A percentile compares a stretch with the other conserved stretches of the same genome.
phyloP scores from a whole-genome alignment of 2,329 filamentous ascomycete genomes.

The Talaromyces atroroseus region DNA sequence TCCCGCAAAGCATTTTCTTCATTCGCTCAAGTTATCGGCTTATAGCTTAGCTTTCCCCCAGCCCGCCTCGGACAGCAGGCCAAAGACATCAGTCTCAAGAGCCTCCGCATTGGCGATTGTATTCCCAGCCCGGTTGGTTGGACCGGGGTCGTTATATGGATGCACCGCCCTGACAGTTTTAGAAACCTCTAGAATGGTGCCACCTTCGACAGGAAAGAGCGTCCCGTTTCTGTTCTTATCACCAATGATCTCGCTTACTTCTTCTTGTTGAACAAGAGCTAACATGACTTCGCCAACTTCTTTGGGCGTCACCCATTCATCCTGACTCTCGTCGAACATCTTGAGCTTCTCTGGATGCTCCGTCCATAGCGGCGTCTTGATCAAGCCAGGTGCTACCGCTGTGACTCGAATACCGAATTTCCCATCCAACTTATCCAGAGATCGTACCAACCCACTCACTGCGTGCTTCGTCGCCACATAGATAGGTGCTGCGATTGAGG shows the following conservation, averaged over 20 bases:
- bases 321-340: constrained; percentile 43
- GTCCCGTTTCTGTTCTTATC: constrained; percentile 25
- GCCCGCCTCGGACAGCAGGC: constrained; percentile 41
- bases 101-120: constrained; percentile 39
- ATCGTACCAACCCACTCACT: constrained; percentile 46
- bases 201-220: constrained; percentile 39
- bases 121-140: constrained; percentile 42
- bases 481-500: constrained; percentile 37
- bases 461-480: constrained; percentile 48
- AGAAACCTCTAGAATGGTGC: constrained; percentile 53
- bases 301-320: constrained; percentile 56
- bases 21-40: neutral
- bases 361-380: constrained; percentile 58
- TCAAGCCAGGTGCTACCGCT: constrained; percentile 55
- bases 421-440: constrained; percentile 45
- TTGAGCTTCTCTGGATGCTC: constrained; percentile 57
- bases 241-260: constrained; percentile 33
- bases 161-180: constrained; percentile 49
- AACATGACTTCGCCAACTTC: constrained; percentile 58
- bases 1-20: neutral
- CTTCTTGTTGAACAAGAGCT: constrained; percentile 47
- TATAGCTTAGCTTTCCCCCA: constrained; percentile 43
- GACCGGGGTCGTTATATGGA: constrained; percentile 51
- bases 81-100: constrained; percentile 47
- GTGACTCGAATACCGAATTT: constrained; percentile 52